Base-by-base conservation (phyloP, 208 protist genomes). In the Leishmania aethiopica region DNA sequence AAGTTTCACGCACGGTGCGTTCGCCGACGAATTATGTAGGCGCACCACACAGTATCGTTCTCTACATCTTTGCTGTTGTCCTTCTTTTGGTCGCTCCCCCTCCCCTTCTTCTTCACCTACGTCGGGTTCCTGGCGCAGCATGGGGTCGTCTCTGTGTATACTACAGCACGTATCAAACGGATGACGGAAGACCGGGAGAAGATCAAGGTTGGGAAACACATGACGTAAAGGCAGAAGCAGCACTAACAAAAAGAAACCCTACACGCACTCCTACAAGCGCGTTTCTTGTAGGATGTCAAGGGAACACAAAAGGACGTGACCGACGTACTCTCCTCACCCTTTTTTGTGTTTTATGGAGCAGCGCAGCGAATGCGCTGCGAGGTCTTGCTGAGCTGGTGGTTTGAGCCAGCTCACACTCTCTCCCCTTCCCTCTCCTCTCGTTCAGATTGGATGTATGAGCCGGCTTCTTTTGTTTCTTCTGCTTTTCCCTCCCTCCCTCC, bases 401-500 rank as follows among this genome's bases (percentile, higher is more conserved):
- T 53, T 78, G 17, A 13, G 45, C 73, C 37, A 70, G 40, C 37
- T 45, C 11, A 49, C 19, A 8, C 10, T 42, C n/a, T 45, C 17
- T 47, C 32, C 35, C 53, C 47, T 81, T 40, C 66, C 53, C 42
- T 83, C 40, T 81, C 40, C 67, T 75, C 32, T 81, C 53, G 59
- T 59, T 55, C 81, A 22, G 49, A 51, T 60, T 17, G 51, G 57
- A 42, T 83, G 79, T 40, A 79, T 79, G 37, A 55, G 25, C 75
- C 60, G 45, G 15, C 47, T 17, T 25, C 45, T 75, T 80, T 72
- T 49, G 67, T 69, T 78, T 60, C 69, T 76, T 78, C 67, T 84
- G 40, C 42, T 73, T 73, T 75, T 62, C 37, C 83, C 51, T 60
- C 49, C 53, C 51, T 11, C 22, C 17, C 32, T 60, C 8, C 32